phyloP scores from a whole-genome alignment of 305 asterid species.

The Striga hermonthica region DNA sequence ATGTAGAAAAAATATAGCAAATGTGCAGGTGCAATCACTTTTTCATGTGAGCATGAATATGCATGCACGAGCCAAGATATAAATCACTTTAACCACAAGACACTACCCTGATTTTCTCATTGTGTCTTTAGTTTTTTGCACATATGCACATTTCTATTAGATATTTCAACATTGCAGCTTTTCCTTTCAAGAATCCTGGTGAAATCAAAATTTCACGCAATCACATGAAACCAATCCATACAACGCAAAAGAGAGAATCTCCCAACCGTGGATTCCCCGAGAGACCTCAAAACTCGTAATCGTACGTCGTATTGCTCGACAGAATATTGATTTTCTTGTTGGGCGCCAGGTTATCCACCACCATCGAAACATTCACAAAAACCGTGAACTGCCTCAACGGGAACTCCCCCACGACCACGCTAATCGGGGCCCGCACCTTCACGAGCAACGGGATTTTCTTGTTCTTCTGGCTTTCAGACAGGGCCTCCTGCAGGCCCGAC shows the following conservation, averaged over 20 bases:
- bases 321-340: constrained; percentile 41
- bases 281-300: constrained; percentile 32
- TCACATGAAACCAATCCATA: not conserved
- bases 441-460: constrained; percentile 51
- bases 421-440: constrained; percentile 42
- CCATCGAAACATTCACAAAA: constrained; percentile 41
- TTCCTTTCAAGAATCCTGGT: not conserved
- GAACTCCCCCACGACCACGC: constrained; percentile 28
- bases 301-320: constrained; percentile 34
- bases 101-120: too few relatives aligned
- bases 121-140: too few relatives aligned
- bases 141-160: too few relatives aligned
- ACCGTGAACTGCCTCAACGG: constrained; percentile 37
- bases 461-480: constrained; percentile 29
- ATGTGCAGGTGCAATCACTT: too few relatives aligned
- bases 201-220: not conserved
- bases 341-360: constrained; percentile 49
- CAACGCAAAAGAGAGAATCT: not conserved
- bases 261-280: not conserved
- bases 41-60: too few relatives aligned
- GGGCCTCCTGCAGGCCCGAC: constrained; percentile 47
- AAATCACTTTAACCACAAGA: too few relatives aligned
- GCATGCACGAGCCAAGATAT: too few relatives aligned
- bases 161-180: not conserved
- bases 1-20: too few relatives aligned